Conservation (phyloP, 306 rosid genomes). For the Sindora glabra region DNA sequence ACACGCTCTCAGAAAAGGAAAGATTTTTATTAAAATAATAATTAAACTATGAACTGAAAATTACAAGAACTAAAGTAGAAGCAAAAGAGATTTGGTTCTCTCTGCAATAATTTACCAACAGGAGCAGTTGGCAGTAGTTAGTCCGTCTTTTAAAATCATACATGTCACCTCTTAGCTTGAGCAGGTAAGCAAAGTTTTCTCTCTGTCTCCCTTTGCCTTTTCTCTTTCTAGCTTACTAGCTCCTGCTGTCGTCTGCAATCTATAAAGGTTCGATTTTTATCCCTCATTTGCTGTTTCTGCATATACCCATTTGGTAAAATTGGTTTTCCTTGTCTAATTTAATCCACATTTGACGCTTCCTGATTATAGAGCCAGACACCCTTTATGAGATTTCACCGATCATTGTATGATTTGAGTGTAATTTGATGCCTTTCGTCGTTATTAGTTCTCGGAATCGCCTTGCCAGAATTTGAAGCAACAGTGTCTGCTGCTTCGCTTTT, state of each 20-base stretch:
- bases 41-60: conserved; percentile 14
- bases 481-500: conserved; percentile 11
- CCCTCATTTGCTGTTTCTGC: conserved; percentile 22
- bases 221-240: conserved; percentile 19
- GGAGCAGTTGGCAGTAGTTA: conserved; percentile 59
- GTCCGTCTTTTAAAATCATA: conserved; percentile 46
- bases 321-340: conserved; percentile 19
- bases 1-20: conserved; percentile 13
- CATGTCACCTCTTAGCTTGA: conserved; percentile 32
- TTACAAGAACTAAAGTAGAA: conserved; percentile 22
- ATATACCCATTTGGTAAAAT: conserved; percentile 32
- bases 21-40: not conserved
- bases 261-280: conserved; percentile 30
- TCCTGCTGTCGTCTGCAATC: conserved; percentile 29
- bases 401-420: conserved; percentile 24
- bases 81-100: conserved; percentile 36
- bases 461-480: conserved; percentile 27
- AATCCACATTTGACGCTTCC: conserved; percentile 31
- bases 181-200: conserved; percentile 30
- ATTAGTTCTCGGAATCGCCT: conserved; percentile 26
- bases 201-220: not conserved
- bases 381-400: conserved; percentile 14
- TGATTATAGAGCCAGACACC: conserved; percentile 9
- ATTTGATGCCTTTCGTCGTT: conserved; percentile 30
- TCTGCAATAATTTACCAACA: conserved; percentile 45